These are phyloP conservation scores for Phytophthora macrochlamydospora DNA, from an alignment of 352 stramenopile genomes.

Conservation along the genomic window DNA sequence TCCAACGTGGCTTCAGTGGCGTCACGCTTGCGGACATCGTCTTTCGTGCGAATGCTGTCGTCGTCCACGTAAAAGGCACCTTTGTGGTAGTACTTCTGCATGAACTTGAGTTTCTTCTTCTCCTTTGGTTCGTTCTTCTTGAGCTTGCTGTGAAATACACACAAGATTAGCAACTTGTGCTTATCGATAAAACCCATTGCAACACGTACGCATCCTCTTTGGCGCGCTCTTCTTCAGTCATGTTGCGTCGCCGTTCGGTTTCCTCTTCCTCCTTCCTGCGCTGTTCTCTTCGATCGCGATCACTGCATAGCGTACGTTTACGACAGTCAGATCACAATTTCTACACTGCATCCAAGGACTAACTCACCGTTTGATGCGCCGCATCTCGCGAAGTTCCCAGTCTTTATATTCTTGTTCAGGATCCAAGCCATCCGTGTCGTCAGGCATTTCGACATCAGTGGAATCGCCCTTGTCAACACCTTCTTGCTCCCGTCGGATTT, in stretches of 20 bases:
- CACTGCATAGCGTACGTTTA: slow-evolving; percentile 37
- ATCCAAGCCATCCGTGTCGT: slow-evolving; percentile 90
- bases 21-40: slow-evolving; percentile 93
- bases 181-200: background rate
- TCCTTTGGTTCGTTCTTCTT: slow-evolving; percentile 81
- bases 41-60: slow-evolving; percentile 83
- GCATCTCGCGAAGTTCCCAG: slow-evolving; percentile 95
- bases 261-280: slow-evolving; percentile 88
- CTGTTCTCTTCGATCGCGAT: slow-evolving; percentile 84
- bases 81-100: slow-evolving; percentile 99
- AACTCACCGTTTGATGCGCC: slow-evolving; percentile 87
- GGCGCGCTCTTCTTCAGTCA: slow-evolving; percentile 96
- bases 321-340: slow-evolving; percentile 10
- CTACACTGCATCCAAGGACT: background rate
- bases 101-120: slow-evolving; percentile 93
- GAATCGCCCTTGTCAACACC: slow-evolving; percentile 39
- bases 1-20: slow-evolving; percentile 89
- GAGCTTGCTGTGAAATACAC: slow-evolving; percentile 60
- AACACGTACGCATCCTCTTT: slow-evolving; percentile 88
- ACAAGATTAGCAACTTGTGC: background rate
- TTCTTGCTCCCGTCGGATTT: slow-evolving; percentile 72
- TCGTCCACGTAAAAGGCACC: slow-evolving; percentile 98
- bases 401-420: slow-evolving; percentile 91
- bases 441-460: slow-evolving; percentile 89
- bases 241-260: slow-evolving; percentile 82